Evolutionary conservation across 495 filamentous ascomycete species (phyloP), one percentile per base, ranked within the genome.

Genomic region (Podospora appendiculata): DNA sequence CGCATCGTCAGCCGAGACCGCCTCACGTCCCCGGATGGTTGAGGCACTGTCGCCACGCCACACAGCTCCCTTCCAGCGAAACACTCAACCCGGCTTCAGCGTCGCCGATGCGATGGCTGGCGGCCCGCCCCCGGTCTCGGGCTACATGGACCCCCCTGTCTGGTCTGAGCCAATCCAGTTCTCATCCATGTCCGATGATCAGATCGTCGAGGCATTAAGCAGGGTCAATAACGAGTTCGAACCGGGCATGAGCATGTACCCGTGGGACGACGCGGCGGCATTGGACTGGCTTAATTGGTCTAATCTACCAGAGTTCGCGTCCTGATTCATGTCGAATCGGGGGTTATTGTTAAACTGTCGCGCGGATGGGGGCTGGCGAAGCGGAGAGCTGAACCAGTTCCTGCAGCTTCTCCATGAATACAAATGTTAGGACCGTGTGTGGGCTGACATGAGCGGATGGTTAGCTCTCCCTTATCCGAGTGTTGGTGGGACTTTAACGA

Each of bases 101-200:
- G 53, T 59, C 18, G 25, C 58, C 0, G 57, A 60, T 10, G 10
- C 55, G 10, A 48, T 64, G 33, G 39, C 48, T 16, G 47, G 34
- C 34, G 52, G 53, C 8, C 45, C 55, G 1, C 54, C 55, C 8
- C 45, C 55, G 1, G 58, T 58, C 19, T 57, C 58, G 13, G 59
- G 55, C 0, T 64, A 61, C 41, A 34, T 67, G 32, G 62, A 59
- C 11, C 47, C 54, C 8, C 54, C 60, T 1, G 48, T 72, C 6
- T 81, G 73, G 77, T 59, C 69, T 0, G 78, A 83, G 54, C 73
- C 80, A 6, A 61, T 86, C 38, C 80, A 81, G 45, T 85, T 86
- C 60, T 85, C 81, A 9, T 73, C 80, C 35, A 86, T 86, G 82
- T 85, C 81, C 6, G 80, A 83, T 48, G 70, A 80, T 50, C 80